Conservation (phyloP, 2,329 filamentous ascomycete genomes). For the Pseudogymnoascus sp. region DNA sequence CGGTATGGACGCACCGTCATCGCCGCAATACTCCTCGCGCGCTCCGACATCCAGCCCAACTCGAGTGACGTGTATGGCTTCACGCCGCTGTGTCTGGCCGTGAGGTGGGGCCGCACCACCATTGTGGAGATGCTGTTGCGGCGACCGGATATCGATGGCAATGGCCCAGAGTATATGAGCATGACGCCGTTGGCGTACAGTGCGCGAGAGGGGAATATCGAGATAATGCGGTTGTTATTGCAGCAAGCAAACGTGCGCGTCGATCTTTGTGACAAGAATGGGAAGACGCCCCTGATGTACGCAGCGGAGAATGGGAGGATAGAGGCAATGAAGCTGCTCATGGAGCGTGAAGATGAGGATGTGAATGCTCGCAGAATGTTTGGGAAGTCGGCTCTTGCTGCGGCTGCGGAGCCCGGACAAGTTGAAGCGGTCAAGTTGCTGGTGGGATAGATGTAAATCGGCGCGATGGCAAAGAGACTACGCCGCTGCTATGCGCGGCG, state of each 20-base stretch:
- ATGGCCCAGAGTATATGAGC: neutral
- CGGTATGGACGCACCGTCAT: neutral
- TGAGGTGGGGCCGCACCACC: neutral
- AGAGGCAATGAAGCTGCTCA: neutral
- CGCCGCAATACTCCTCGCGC: neutral
- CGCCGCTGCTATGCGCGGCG: neutral
- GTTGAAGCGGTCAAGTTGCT: neutral
- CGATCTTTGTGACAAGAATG: neutral
- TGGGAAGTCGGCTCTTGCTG: neutral
- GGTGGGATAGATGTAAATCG: neutral
- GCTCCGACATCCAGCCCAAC: neutral
- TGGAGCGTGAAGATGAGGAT: neutral
- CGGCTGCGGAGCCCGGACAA: neutral
- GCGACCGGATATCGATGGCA: neutral
- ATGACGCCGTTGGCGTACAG: neutral
- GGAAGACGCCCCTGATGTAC: neutral
- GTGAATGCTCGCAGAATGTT: neutral
- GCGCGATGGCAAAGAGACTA: neutral
- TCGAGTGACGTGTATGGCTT: too few relatives aligned
- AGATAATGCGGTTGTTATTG: neutral
- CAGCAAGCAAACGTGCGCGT: neutral
- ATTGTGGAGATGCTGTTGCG: neutral
- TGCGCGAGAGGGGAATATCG: neutral
- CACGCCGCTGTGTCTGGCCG: too few relatives aligned
- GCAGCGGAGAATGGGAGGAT: neutral